Conservation (phyloP, 2,329 filamentous ascomycete species). For the Pleurostoma richardsiae region DNA sequence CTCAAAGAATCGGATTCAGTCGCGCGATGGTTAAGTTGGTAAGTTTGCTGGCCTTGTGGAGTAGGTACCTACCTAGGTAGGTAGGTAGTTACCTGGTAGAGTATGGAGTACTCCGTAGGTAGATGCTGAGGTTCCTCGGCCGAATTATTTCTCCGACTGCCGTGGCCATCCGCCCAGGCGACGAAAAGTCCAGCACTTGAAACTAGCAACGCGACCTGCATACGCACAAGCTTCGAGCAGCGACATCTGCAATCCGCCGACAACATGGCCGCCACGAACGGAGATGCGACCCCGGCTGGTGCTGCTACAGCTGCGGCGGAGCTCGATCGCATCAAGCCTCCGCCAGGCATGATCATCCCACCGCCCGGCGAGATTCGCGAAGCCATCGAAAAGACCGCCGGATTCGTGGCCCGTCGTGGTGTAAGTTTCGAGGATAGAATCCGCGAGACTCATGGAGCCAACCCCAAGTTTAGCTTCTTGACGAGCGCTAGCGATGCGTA, state of each 20-base stretch:
- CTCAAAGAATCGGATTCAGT: too few relatives aligned
- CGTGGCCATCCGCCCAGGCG: too few relatives aligned
- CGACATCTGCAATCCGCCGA: slow-evolving; percentile 14
- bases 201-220: not conserved
- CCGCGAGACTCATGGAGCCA: slow-evolving; percentile 74
- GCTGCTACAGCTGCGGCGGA: slow-evolving; percentile 26
- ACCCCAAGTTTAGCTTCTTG: slow-evolving; percentile 90
- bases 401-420: slow-evolving; percentile 73
- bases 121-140: too few relatives aligned
- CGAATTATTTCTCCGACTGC: too few relatives aligned
- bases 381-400: slow-evolving; percentile 89
- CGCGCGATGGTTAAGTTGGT: too few relatives aligned
- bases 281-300: slow-evolving; percentile 39
- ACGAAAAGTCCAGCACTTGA: too few relatives aligned
- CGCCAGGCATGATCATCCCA: slow-evolving; percentile 78
- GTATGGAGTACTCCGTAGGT: too few relatives aligned
- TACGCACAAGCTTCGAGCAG: slow-evolving; percentile 12
- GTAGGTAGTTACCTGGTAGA: too few relatives aligned
- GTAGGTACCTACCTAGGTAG: too few relatives aligned
- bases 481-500: slow-evolving; percentile 78
- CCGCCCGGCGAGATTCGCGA: slow-evolving; percentile 78
- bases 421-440: slow-evolving; percentile 75
- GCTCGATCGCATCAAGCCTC: slow-evolving; percentile 70
- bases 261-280: slow-evolving; percentile 40
- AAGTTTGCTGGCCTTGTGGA: too few relatives aligned